Percentiles rank a stretch among this genome's conserved stretches.
Evolutionary conservation across 768 basidiomycete species (phyloP).

Genomic region (Lanmaoa rubissima): DNA sequence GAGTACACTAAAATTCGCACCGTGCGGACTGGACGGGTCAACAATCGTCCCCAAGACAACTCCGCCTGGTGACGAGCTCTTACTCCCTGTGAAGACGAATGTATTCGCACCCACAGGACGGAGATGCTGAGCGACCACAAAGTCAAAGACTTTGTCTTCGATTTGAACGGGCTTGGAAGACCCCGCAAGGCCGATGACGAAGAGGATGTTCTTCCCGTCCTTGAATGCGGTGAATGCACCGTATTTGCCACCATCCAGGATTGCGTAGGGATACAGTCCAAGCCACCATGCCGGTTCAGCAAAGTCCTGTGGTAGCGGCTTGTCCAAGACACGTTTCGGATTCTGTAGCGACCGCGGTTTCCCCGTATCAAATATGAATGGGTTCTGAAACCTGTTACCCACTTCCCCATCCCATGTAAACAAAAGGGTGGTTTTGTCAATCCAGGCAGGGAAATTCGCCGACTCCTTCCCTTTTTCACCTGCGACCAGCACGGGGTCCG

Average conservation of each 20-base stretch:
- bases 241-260: slow-evolving; percentile 21
- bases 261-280: slow-evolving; percentile 18
- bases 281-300: slow-evolving; percentile 17
- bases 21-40: slow-evolving; percentile 10
- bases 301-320: slow-evolving; percentile 18
- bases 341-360: slow-evolving; percentile 13
- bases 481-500: slow-evolving; percentile 40
- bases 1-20: background rate
- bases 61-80: slow-evolving; percentile 1
- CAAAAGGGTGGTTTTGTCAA: slow-evolving; percentile 49
- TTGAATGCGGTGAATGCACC: slow-evolving; percentile 33
- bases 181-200: slow-evolving; percentile 25
- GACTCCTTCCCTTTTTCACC: slow-evolving; percentile 43
- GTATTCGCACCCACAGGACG: background rate
- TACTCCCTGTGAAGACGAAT: slow-evolving; percentile 13
- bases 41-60: slow-evolving; percentile 10
- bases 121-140: slow-evolving; percentile 14
- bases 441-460: slow-evolving; percentile 34
- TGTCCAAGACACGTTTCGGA: slow-evolving; percentile 26
- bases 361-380: slow-evolving; percentile 22
- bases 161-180: slow-evolving; percentile 2
- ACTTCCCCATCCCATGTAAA: slow-evolving; percentile 50
- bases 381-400: slow-evolving; percentile 60
- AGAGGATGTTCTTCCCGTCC: slow-evolving; percentile 33
- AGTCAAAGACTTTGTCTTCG: background rate